phyloP scores from a whole-genome alignment of 1,284 basidiomycete species.

The Irpex sp. region DNA sequence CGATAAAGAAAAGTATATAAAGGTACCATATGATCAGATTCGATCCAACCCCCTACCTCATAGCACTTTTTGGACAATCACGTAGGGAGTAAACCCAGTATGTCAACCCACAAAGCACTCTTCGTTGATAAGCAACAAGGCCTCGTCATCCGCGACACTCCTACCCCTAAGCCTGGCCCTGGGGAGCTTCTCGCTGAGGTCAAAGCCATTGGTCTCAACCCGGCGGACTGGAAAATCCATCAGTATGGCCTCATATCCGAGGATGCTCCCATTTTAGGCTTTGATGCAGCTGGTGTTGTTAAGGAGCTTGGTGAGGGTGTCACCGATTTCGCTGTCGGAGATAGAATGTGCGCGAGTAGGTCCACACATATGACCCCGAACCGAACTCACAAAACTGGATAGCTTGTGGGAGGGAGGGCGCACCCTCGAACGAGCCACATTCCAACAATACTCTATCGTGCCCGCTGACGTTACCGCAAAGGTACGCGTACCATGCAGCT shows the following conservation, averaged over 20 bases:
- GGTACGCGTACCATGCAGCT: constrained; percentile 1
- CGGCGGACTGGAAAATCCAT: constrained; percentile 39
- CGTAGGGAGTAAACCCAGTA: not conserved
- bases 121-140: constrained; percentile 18
- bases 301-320: constrained; percentile 37
- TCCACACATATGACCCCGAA: too few relatives aligned
- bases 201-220: constrained; percentile 33
- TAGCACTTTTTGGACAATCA: too few relatives aligned
- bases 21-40: too few relatives aligned
- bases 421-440: constrained; percentile 12
- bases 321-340: constrained; percentile 30
- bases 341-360: constrained; percentile 31
- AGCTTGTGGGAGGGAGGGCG: constrained; percentile 1
- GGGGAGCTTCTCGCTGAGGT: constrained; percentile 41
- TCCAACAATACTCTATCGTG: constrained; percentile 23
- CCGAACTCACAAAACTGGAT: too few relatives aligned
- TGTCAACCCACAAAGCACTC: constrained; percentile 23
- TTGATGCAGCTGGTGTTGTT: constrained; percentile 41
- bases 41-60: too few relatives aligned
- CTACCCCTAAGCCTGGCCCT: constrained; percentile 16
- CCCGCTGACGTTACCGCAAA: constrained; percentile 16
- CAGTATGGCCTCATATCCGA: constrained; percentile 22
- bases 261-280: constrained; percentile 43
- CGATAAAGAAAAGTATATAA: too few relatives aligned
- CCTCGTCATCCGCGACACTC: constrained; percentile 24